Evolutionary conservation across 2,329 filamentous ascomycete genomes (phyloP).

Genomic region (Pseudocercospora vitis): DNA sequence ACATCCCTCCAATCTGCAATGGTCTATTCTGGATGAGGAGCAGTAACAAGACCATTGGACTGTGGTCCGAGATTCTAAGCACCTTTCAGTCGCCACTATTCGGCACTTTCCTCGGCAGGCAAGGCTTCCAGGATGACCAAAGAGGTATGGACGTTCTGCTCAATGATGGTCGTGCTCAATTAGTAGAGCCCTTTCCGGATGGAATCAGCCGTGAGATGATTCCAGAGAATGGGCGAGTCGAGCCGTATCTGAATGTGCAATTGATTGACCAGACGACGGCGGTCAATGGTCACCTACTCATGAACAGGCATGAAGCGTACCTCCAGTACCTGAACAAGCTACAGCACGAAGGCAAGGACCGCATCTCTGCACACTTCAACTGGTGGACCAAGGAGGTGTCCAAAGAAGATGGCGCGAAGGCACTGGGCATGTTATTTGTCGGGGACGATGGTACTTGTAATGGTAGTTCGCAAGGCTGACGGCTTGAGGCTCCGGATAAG

Average conservation of each 20-base stretch:
- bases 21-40: conserved; percentile 26
- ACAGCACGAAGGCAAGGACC: conserved; percentile 2
- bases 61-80: conserved; percentile 18
- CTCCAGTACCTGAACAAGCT: not conserved
- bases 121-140: conserved; percentile 18
- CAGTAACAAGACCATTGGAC: conserved; percentile 9
- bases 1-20: conserved; percentile 24
- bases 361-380: conserved; percentile 18
- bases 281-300: conserved; percentile 21
- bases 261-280: conserved; percentile 20
- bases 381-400: conserved; percentile 12
- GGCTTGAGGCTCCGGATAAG: too few species aligned
- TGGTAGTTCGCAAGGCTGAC: not conserved
- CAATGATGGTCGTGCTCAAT: conserved; percentile 17
- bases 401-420: conserved; percentile 16
- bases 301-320: conserved; percentile 10
- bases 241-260: conserved; percentile 9
- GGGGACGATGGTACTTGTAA: conserved; percentile 4
- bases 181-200: conserved; percentile 15
- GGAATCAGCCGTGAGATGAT: conserved; percentile 12
- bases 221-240: conserved; percentile 3
- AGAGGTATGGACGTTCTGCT: conserved; percentile 22
- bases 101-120: conserved; percentile 3
- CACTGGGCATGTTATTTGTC: conserved; percentile 9
- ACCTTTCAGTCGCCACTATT: conserved; percentile 7